Evolutionary conservation across 2,329 filamentous ascomycete species (phyloP).

Genomic region (Westerdykella sp.): DNA sequence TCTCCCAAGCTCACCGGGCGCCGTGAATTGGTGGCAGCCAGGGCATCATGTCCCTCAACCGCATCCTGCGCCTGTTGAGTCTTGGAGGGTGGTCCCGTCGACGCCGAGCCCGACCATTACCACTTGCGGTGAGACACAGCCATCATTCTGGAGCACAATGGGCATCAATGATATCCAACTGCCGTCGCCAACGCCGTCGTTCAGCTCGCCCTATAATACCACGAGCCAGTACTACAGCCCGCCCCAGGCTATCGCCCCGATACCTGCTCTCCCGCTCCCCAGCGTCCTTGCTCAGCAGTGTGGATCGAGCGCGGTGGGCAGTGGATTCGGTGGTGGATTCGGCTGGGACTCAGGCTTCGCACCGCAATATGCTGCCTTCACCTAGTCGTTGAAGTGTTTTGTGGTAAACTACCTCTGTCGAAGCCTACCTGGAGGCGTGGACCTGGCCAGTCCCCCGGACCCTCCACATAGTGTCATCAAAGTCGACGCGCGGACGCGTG

Average conservation of each 20-base stretch:
- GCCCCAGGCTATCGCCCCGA: constrained; percentile 65
- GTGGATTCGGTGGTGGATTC: constrained; percentile 65
- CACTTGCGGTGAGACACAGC: constrained; percentile 64
- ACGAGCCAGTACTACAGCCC: constrained; percentile 71
- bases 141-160: constrained; percentile 74
- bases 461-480: constrained; percentile 17
- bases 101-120: constrained; percentile 67
- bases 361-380: constrained; percentile 64
- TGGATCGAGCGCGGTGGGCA: constrained; percentile 57
- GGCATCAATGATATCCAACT: constrained; percentile 64
- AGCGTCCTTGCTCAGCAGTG: constrained; percentile 82
- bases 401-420: constrained; percentile 25
- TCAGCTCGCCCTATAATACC: constrained; percentile 69
- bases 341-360: constrained; percentile 86
- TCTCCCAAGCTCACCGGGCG: constrained; percentile 72
- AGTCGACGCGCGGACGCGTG: constrained; percentile 38
- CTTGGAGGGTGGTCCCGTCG: constrained; percentile 87
- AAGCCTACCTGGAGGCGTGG: constrained; percentile 31
- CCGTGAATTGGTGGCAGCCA: constrained; percentile 76
- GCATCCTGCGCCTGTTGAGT: constrained; percentile 67
- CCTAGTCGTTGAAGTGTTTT: constrained; percentile 52
- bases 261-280: constrained; percentile 72
- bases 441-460: constrained; percentile 38
- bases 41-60: constrained; percentile 51
- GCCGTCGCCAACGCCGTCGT: constrained; percentile 72